Evolutionary conservation across 306 rosid genomes (phyloP), one percentile per base, ranked within the genome.

Genomic region (Quercus wislizeni): DNA sequence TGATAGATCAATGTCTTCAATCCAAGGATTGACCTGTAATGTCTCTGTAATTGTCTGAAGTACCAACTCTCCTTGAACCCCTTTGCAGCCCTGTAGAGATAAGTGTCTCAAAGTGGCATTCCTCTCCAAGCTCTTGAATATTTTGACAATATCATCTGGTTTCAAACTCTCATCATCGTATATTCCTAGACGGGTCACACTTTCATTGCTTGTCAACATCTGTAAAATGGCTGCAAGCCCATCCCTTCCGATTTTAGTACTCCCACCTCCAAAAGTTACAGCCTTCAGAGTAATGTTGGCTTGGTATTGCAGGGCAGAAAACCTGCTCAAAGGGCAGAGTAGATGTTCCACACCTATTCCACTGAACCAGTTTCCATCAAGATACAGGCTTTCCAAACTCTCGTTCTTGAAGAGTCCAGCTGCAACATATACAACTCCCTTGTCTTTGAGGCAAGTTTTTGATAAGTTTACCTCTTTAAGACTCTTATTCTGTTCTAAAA

Each of bases 21-120:
- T 88, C 98, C 97, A 96, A 84, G 98, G 99, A 87, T 96, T 93
- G 55, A 96, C 89, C 81, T 91, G 92, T 0, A 96, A 28, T 52
- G 89, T 89, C 89, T 91, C 99, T 93, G 88, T 85, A 43, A 96
- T 91, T 49, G 88, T 79, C 84, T 90, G 83, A 84, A 90, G 78
- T 65, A 93, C 87, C 73, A 69, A 68, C 79, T 93, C 96, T 80
- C 99, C 98, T 69, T 79, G 90, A 74, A 96, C 90, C 13, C 94
- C 94, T 67, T 87, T 89, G 84, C 97, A 95, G 19, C 98, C 98
- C 57, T 88, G 94, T 41, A 93, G 71, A 23, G 93, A 91, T 31
- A 93, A 87, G 84, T 73, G 76, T 78, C 88, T 91, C 90, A 96
- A 86, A 51, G 85, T 80, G 59, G 98, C 97, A 81, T 93, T 93